Evolutionary conservation across 257 asterid genomes (phyloP).

Genomic region (Nicotiana knightiana): DNA sequence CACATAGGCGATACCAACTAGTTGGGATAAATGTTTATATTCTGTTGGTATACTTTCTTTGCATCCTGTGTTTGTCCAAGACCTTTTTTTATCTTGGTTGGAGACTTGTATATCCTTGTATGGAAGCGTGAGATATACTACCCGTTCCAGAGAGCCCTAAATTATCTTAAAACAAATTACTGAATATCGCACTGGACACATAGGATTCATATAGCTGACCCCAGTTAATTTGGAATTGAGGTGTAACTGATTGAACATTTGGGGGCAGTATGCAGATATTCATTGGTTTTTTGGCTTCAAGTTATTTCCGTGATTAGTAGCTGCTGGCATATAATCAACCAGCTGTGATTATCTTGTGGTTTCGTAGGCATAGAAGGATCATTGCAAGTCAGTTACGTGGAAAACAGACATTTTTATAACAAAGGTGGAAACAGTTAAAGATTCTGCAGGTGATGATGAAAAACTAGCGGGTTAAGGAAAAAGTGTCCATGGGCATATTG

Average conservation of each 20-base stretch:
- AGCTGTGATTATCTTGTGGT: no score
- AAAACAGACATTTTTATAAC: not conserved
- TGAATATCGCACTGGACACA: not conserved
- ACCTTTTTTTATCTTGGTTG: not conserved
- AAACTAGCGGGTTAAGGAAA: no score
- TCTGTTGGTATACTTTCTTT: not conserved
- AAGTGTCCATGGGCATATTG: constrained; percentile 12
- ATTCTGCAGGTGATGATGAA: no score
- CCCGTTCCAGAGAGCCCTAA: not conserved
- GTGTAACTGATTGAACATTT: not conserved
- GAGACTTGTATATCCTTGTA: no score
- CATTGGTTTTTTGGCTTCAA: no score
- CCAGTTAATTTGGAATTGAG: not conserved
- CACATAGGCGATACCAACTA: no score
- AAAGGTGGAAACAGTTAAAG: no score
- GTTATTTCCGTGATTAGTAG: no score
- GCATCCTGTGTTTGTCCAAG: not conserved
- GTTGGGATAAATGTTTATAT: not conserved
- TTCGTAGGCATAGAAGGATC: not conserved
- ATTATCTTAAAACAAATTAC: no score
- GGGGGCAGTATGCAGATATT: not conserved
- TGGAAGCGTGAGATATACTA: not conserved
- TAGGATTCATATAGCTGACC: not conserved
- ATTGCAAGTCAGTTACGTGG: not conserved
- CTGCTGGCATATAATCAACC: not conserved